phyloP scores from a whole-genome alignment of 306 rosid genomes.

The Medicago truncatula region MtrunA17r5.0-ANR NC_053044.1:23390001-23390500 shows the following conservation, averaged over 20 bases:
- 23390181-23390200: not conserved
- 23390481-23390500: not conserved
- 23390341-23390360: no score
- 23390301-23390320: not conserved
- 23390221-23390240: no score
- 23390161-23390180: not conserved
- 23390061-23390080: slow-evolving; percentile 59
- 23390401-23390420: no score
- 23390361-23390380: no score
- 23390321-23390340: not conserved
- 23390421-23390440: no score
- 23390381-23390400: no score
- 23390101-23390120: not conserved
- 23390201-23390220: not conserved
- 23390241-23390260: not conserved
- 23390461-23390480: not conserved
- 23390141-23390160: not conserved
- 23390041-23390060: slow-evolving; percentile 74
- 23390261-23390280: not conserved
- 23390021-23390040: slow-evolving; percentile 78
- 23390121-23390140: no score
- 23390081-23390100: slow-evolving; percentile 50
- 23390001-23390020: slow-evolving; percentile 91
- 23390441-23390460: no score
- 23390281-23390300: no score